Percentiles rank a stretch among this genome's conserved stretches.
Conservation (phyloP, 352 stramenopile species). For the Phytopythium mirpurense region DNA sequence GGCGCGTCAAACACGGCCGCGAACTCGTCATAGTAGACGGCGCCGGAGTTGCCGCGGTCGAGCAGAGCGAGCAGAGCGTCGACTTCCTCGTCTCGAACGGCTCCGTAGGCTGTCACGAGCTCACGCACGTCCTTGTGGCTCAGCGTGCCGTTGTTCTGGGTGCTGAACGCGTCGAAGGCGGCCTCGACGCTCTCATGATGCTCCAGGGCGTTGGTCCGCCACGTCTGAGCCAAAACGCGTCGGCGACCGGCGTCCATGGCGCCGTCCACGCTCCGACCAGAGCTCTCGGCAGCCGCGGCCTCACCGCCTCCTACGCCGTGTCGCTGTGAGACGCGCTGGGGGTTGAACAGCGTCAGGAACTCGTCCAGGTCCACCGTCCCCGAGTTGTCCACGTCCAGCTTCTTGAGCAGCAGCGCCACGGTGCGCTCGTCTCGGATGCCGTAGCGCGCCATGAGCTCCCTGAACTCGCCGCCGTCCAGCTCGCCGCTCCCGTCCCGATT, state of each 20-base stretch:
- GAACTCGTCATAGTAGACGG: slow-evolving; percentile 67
- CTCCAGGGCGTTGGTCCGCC: slow-evolving; percentile 36
- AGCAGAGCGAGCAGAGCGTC: slow-evolving; percentile 34
- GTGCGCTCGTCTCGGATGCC: slow-evolving; percentile 45
- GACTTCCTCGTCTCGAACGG: slow-evolving; percentile 38
- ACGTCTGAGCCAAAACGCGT: slow-evolving; percentile 35
- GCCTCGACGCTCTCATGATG: slow-evolving; percentile 21
- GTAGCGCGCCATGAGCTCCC: slow-evolving; percentile 45
- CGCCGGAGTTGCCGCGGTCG: slow-evolving; percentile 35
- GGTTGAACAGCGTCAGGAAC: slow-evolving; percentile 53
- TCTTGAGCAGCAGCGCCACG: slow-evolving; percentile 36
- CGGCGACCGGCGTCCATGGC: slow-evolving; percentile 9
- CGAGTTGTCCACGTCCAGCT: slow-evolving; percentile 43
- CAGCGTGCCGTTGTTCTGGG: slow-evolving; percentile 33
- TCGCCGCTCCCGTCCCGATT: slow-evolving; percentile 25
- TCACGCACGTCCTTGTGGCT: slow-evolving; percentile 40
- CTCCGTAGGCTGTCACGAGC: slow-evolving; percentile 43
- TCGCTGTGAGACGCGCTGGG: slow-evolving; percentile 13
- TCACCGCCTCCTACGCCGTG: slow-evolving; percentile 4
- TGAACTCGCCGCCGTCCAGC: slow-evolving; percentile 55
- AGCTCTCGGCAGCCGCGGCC: background rate
- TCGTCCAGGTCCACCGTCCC: slow-evolving; percentile 43
- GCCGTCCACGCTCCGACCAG: background rate
- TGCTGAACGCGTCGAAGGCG: slow-evolving; percentile 43
- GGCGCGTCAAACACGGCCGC: slow-evolving; percentile 47